Base-by-base conservation (phyloP, 177 flowering plant genomes). In the Vitis hybrid region DNA sequence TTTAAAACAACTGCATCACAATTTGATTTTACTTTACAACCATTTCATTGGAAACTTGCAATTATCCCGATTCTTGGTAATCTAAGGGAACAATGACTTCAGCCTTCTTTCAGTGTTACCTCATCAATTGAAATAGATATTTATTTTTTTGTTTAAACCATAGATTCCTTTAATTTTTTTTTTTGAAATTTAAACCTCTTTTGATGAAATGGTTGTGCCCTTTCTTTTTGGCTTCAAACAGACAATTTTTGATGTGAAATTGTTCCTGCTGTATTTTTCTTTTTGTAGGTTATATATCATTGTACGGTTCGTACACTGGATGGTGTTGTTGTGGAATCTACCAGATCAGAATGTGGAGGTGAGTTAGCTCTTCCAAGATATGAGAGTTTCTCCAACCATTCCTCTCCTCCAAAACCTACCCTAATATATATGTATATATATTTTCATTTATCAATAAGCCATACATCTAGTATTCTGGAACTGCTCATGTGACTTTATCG, bases 301-400 rank as follows among this genome's bases (percentile, higher is more conserved):
- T 90, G 93, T 73, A 91, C 97, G 17, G 74, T 92, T 48, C 84
- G 98, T 14, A 95, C 99, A 14, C 72, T 90, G 60, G 94, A 93
- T 66, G 98, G 98, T 60, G 92, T 93, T 67, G 81, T 91, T 60
- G 97, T 93, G 57, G 80, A 88, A 70, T 93, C 97, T 1, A 85
- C 97, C 2, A 83, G 89, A 80, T 70, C 80, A 41, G 93, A 91
- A 69, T 80, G 68, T 73, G 98, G 98, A 83, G 97, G 98, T 90
- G 74, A 70, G 80, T 71, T 65, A n/a, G 13, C n/a, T 52, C 9
- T 69, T 2, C 64, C 9, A 0, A 41, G 48, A 41, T 9, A 41
- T 0, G 48, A 9, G 48, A 41, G 48, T 41, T 41, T 41, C 57
- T 35, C 11, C 11, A 9, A 20, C 13, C 17, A 24, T 18, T 50